These are phyloP conservation scores for Globisporangium barbulae DNA, from an alignment of 352 stramenopile species.

Conservation along the genomic window DNA sequence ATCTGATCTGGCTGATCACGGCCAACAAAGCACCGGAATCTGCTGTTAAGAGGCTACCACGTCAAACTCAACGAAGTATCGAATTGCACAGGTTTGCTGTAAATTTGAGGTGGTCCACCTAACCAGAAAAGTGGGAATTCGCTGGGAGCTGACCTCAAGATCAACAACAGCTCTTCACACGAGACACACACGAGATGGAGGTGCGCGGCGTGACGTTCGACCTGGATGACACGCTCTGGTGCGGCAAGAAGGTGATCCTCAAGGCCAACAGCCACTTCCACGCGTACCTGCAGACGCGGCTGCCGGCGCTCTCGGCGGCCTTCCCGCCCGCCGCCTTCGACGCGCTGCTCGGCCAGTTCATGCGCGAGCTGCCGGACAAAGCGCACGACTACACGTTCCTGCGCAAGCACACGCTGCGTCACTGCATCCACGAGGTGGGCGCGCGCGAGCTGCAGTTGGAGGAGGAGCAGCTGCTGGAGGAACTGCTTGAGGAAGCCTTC, in stretches of 20 bases:
- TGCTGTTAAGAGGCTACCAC: too few species aligned
- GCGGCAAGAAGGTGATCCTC: conserved; percentile 44
- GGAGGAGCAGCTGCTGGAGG: conserved; percentile 23
- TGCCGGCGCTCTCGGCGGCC: conserved; percentile 27
- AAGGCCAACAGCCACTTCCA: conserved; percentile 53
- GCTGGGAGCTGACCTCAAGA: not conserved
- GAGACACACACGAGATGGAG: not conserved
- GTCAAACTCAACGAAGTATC: not conserved
- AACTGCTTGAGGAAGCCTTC: conserved; percentile 51
- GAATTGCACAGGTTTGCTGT: not conserved
- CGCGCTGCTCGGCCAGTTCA: conserved; percentile 35
- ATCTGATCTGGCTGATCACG: not conserved
- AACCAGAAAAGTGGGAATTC: not conserved
- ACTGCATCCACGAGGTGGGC: conserved; percentile 33
- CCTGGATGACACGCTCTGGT: conserved; percentile 80
- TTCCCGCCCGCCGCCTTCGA: conserved; percentile 52
- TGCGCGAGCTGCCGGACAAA: conserved; percentile 35
- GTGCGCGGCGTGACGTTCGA: conserved; percentile 70
- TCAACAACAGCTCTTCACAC: not conserved
- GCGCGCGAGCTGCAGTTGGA: conserved; percentile 20
- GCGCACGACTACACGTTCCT: conserved; percentile 72
- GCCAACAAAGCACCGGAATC: too few species aligned
- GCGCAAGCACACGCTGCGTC: conserved; percentile 48
- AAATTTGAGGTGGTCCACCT: not conserved
- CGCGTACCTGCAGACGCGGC: conserved; percentile 28